Evolutionary conservation across 2,329 filamentous ascomycete species (phyloP).

Genomic region (Scopulariopsis brevicaulis): DNA sequence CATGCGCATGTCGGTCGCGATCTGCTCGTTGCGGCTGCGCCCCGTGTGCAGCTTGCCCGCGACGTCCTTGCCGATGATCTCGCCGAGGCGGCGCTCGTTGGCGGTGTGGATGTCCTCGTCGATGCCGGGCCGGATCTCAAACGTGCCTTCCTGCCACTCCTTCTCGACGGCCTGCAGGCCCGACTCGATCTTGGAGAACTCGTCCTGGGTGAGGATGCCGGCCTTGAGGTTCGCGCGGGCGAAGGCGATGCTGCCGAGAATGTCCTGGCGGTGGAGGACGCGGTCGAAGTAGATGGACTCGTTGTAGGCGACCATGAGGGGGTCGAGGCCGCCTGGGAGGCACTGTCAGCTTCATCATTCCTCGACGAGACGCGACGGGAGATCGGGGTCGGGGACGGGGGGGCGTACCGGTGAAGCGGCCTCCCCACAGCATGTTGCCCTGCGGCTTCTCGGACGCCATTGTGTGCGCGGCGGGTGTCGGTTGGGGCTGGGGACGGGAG

Average conservation of each 20-base stretch:
- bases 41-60: conserved; percentile 85
- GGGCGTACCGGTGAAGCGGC: conserved; percentile 35
- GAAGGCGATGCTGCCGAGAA: conserved; percentile 70
- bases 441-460: conserved; percentile 18
- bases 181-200: conserved; percentile 63
- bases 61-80: conserved; percentile 76
- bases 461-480: conserved; percentile 1
- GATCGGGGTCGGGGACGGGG: background rate
- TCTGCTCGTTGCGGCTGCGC: conserved; percentile 81
- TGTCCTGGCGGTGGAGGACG: conserved; percentile 68
- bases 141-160: conserved; percentile 40
- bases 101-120: conserved; percentile 58
- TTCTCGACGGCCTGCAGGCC: conserved; percentile 49
- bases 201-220: conserved; percentile 60
- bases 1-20: conserved; percentile 81
- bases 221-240: conserved; percentile 67
- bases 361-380: background rate
- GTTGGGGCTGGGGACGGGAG: background rate
- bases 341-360: conserved; percentile 10
- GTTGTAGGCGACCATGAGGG: conserved; percentile 80
- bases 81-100: conserved; percentile 62
- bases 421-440: conserved; percentile 28
- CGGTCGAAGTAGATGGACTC: conserved; percentile 70
- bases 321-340: conserved; percentile 61
- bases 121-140: conserved; percentile 37